Evolutionary conservation across 345 rosid genomes (phyloP).

Genomic region (Lepidium sativum): DNA sequence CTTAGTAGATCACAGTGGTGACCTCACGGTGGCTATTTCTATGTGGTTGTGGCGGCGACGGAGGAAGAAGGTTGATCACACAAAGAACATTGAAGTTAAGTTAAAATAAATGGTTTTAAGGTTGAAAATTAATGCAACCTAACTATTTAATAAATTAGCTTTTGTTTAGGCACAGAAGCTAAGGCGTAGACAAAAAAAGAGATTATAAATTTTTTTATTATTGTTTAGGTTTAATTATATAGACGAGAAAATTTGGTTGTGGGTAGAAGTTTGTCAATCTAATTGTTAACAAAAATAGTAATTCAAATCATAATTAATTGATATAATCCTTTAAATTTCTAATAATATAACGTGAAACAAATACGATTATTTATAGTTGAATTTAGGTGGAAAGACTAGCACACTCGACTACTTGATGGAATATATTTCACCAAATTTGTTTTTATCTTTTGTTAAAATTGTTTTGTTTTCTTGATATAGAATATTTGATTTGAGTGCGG

Average conservation of each 20-base stretch:
- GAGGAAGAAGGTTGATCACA: conserved; percentile 3
- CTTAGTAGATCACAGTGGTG: not conserved
- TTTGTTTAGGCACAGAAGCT: conserved; percentile 8
- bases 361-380: too few relatives aligned
- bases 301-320: too few relatives aligned
- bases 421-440: too few relatives aligned
- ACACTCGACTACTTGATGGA: too few relatives aligned
- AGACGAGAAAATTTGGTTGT: too few relatives aligned
- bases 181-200: not conserved
- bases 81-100: not conserved
- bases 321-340: too few relatives aligned
- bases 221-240: too few relatives aligned
- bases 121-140: not conserved
- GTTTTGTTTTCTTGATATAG: not conserved
- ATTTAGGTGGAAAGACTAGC: too few relatives aligned
- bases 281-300: too few relatives aligned
- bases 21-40: conserved; percentile 5
- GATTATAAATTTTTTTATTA: not conserved
- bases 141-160: not conserved
- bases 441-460: too few relatives aligned
- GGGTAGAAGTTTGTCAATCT: too few relatives aligned
- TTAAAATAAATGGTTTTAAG: not conserved
- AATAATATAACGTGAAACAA: too few relatives aligned
- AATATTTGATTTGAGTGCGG: not conserved
- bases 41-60: conserved; percentile 1